Base-by-base conservation (phyloP, 805 yeast genomes). In the Teunomyces funiuensis region DNA sequence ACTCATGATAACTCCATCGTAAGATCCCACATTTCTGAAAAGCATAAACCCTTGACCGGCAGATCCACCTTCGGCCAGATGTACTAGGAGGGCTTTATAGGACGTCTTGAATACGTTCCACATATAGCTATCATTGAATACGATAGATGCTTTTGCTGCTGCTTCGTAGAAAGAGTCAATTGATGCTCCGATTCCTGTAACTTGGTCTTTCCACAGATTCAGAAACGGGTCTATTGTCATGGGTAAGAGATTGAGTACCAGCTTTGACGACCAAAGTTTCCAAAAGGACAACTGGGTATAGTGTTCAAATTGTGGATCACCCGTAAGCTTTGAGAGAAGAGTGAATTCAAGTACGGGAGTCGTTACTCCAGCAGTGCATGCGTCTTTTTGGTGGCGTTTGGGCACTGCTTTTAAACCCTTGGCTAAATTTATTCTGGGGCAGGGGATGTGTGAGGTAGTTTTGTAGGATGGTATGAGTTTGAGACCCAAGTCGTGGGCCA, bases 141-240 rank as follows among this genome's bases (percentile, higher is more conserved):
- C 55, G 8, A 90, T 74, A 2, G 89, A 69, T 15, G 82, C 80
- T 57, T 90, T 90, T 30, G 88, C 71, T 0, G 96, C 85, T 61
- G 89, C 87, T 55, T 90, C 98, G 57, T 83, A 90, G 54, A 87
- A 87, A 0, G 96, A 88, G 61, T 90, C 98, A 11, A 88, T 77
- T 2, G 95, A 85, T 0, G 97, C 97, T 2, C 98, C 97, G 7
- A 86, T 73, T 0, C 97, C 96, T 0, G 93, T 79, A 29, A 80
- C 62, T 0, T 73, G 58, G 42, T 83, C 83, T 29, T 69, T 62
- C 79, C 87, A 81, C 28, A 58, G 54, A 26, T 80, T 79, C 0
- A 70, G 61, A 1, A 69, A 53, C 0, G 90, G 83, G 45, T 83
- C 82, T 4, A 89, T 67, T 0, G 90, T 74, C 87, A 85, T 84